These are phyloP conservation scores for Beauveria pseudobassiana DNA, from an alignment of 2,329 filamentous ascomycete genomes.

Conservation along the genomic window DNA sequence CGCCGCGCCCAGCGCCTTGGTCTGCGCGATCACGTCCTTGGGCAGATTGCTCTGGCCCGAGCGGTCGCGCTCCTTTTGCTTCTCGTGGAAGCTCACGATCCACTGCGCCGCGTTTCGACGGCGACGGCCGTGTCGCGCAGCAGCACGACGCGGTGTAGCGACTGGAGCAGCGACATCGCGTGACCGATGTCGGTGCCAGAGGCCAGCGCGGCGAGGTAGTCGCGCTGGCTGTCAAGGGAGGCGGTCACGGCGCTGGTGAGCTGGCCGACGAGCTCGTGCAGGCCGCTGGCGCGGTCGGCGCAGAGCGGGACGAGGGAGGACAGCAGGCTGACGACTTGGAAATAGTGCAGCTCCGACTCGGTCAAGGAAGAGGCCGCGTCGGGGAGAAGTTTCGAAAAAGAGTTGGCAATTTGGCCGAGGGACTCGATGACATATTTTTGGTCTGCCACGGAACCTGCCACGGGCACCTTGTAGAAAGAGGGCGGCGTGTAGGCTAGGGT, in stretches of 20 bases:
- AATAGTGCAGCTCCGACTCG: constrained; percentile 35
- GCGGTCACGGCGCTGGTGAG: constrained; percentile 21
- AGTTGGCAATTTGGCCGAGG: constrained; percentile 34
- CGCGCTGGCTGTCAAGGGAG: constrained; percentile 21
- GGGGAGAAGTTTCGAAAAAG: constrained; percentile 32
- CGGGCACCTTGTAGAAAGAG: constrained; percentile 41
- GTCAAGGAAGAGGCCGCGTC: constrained; percentile 28
- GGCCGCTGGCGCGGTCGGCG: constrained; percentile 16
- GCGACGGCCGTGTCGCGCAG: constrained; percentile 32
- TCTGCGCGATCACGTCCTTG: constrained; percentile 27
- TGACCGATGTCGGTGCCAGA: constrained; percentile 13
- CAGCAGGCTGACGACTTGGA: constrained; percentile 35
- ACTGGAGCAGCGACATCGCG: constrained; percentile 22
- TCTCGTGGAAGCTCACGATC: constrained; percentile 29
- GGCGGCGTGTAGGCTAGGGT: constrained; percentile 40
- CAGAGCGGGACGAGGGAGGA: constrained; percentile 26
- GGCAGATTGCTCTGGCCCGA: constrained; percentile 31
- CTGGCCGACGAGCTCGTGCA: constrained; percentile 20
- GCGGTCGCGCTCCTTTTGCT: constrained; percentile 31
- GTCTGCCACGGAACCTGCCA: constrained; percentile 32
- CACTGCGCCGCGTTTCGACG: constrained; percentile 24
- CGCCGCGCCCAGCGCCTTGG: constrained; percentile 25
- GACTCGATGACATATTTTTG: constrained; percentile 36
- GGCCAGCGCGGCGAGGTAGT: constrained; percentile 11
- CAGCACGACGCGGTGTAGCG: constrained; percentile 29